phyloP scores from a whole-genome alignment of 306 rosid species.

The Glycine latifolia region DNA sequence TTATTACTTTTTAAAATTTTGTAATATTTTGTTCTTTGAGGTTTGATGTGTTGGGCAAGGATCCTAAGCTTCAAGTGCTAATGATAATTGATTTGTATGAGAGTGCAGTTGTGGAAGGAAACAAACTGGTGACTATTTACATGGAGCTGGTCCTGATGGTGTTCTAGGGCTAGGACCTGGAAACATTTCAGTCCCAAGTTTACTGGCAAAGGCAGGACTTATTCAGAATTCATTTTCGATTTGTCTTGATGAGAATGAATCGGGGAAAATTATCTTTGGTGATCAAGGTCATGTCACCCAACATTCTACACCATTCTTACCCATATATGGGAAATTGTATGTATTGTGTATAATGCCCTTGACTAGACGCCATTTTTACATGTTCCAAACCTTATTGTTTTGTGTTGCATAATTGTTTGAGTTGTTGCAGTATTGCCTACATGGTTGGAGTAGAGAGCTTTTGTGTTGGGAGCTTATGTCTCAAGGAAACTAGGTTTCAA shows the following conservation, averaged over 20 bases:
- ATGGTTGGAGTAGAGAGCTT: conserved; percentile 60
- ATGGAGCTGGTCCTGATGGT: conserved; percentile 78
- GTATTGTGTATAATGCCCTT: conserved; percentile 23
- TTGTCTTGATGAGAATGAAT: conserved; percentile 61
- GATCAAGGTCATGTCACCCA: conserved; percentile 62
- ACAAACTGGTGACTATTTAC: conserved; percentile 66
- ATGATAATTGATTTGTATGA: conserved; percentile 21
- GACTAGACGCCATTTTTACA: conserved; percentile 3
- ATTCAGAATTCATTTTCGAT: conserved; percentile 63
- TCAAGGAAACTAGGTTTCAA: conserved; percentile 51
- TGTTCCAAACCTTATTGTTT: conserved; percentile 31
- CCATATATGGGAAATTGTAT: conserved; percentile 54
- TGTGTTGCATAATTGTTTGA: conserved; percentile 38
- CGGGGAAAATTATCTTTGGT: conserved; percentile 75
- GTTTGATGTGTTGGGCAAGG: background rate
- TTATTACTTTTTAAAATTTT: background rate
- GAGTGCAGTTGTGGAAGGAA: conserved; percentile 69
- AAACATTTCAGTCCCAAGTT: conserved; percentile 67
- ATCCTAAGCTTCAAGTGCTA: conserved; percentile 3
- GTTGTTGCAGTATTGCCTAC: conserved; percentile 53
- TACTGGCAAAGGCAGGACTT: conserved; percentile 70
- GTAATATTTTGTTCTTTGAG: too few relatives aligned
- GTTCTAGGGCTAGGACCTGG: conserved; percentile 77
- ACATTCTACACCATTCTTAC: conserved; percentile 65
- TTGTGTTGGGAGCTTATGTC: conserved; percentile 67